phyloP scores from a whole-genome alignment of 306 rosid species.

The Cicer bijugum region DNA sequence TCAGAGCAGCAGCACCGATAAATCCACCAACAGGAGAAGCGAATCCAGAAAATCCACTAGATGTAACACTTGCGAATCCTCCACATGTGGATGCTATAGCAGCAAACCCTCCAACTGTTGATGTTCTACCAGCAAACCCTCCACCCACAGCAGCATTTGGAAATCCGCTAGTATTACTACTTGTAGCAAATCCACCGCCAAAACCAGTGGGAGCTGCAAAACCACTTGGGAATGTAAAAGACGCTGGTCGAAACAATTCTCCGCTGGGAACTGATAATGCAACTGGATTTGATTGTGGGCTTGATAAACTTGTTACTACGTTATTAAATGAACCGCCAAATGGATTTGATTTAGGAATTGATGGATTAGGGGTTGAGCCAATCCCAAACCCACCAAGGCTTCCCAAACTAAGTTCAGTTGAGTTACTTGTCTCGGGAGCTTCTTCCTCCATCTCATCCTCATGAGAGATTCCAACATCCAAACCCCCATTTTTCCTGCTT shows the following conservation, averaged over 20 bases:
- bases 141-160: conserved; percentile 52
- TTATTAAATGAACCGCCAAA: conserved; percentile 78
- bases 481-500: conserved; percentile 49
- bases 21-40: conserved; percentile 46
- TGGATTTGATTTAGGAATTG: conserved; percentile 67
- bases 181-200: conserved; percentile 60
- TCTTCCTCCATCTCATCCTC: conserved; percentile 98
- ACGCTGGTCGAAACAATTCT: conserved; percentile 84
- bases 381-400: conserved; percentile 68
- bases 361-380: conserved; percentile 56
- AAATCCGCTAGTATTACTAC: conserved; percentile 58
- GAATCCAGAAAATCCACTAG: conserved; percentile 49
- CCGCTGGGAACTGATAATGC: conserved; percentile 65
- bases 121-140: conserved; percentile 57
- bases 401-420: conserved; percentile 62
- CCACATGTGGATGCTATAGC: conserved; percentile 42
- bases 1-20: conserved; percentile 40
- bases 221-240: conserved; percentile 70
- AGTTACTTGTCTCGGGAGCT: conserved; percentile 70
- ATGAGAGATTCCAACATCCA: conserved; percentile 54
- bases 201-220: conserved; percentile 63
- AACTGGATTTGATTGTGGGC: conserved; percentile 42
- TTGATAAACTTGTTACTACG: conserved; percentile 46
- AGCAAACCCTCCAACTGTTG: conserved; percentile 52
- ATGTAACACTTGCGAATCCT: conserved; percentile 56